These are phyloP conservation scores for Nakazawaea peltata DNA, from an alignment of 805 yeast genomes.

Conservation along the genomic window DNA sequence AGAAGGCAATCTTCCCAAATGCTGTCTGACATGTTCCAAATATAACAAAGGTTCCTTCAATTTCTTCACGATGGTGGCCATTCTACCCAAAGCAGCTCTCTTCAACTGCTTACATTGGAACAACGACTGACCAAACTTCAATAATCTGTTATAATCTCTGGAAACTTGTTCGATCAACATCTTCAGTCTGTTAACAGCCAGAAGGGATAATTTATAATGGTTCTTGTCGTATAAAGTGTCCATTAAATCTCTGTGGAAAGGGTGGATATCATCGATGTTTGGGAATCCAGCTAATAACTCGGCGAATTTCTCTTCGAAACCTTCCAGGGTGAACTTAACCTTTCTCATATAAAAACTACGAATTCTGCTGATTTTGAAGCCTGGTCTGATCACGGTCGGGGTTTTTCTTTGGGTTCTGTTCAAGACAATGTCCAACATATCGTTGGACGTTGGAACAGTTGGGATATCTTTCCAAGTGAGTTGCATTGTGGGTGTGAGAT, in stretches of 20 bases:
- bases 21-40: slow-evolving; percentile 98
- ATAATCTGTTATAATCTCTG: slow-evolving; percentile 87
- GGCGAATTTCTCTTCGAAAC: slow-evolving; percentile 86
- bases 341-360: slow-evolving; percentile 98
- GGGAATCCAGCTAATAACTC: slow-evolving; percentile 88
- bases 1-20: slow-evolving; percentile 94
- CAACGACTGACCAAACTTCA: slow-evolving; percentile 95
- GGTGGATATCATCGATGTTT: slow-evolving; percentile 94
- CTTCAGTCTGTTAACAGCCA: slow-evolving; percentile 91
- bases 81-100: slow-evolving; percentile 98
- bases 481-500: slow-evolving; percentile 68
- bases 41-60: slow-evolving; percentile 89
- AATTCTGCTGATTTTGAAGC: slow-evolving; percentile 93
- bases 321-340: slow-evolving; percentile 93
- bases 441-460: slow-evolving; percentile 85
- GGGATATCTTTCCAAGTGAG: slow-evolving; percentile 98
- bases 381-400: slow-evolving; percentile 97
- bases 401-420: slow-evolving; percentile 98
- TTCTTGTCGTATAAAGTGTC: slow-evolving; percentile 97
- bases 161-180: slow-evolving; percentile 92
- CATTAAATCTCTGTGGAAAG: slow-evolving; percentile 96
- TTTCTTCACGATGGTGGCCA: slow-evolving; percentile 97
- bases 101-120: slow-evolving; percentile 98
- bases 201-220: slow-evolving; percentile 94
- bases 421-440: slow-evolving; percentile 90